These are phyloP conservation scores for Cryphonectria parasitica DNA, from an alignment of 2,329 filamentous ascomycete genomes.

Conservation along the genomic window DNA sequence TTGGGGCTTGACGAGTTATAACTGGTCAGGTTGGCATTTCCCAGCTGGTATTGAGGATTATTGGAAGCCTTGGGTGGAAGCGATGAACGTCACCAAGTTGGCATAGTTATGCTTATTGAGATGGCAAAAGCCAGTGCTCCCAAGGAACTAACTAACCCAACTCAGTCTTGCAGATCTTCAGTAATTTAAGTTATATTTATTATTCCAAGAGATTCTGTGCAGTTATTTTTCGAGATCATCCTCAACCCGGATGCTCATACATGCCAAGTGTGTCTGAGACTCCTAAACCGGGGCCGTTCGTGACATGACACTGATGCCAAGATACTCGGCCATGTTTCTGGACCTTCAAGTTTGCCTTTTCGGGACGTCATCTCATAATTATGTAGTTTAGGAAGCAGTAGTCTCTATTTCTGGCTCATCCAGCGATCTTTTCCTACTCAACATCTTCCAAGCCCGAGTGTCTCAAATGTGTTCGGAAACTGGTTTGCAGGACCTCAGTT, in stretches of 20 bases:
- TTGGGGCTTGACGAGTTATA: slow-evolving; percentile 51
- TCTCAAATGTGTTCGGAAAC: slow-evolving; percentile 19
- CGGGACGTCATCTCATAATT: slow-evolving; percentile 14
- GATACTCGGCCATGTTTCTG: slow-evolving; percentile 21
- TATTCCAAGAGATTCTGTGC: neutral
- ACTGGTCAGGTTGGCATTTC: slow-evolving; percentile 53
- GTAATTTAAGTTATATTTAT: neutral
- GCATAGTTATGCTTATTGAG: neutral
- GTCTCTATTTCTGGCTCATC: neutral
- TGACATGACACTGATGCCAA: slow-evolving; percentile 24
- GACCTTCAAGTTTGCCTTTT: neutral
- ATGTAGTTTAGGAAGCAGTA: neutral
- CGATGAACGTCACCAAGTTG: slow-evolving; percentile 41
- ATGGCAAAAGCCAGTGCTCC: neutral
- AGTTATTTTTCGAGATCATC: no score
- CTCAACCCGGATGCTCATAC: slow-evolving; percentile 6
- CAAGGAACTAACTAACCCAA: neutral
- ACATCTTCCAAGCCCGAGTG: slow-evolving; percentile 14
- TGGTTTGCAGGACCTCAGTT: slow-evolving; percentile 17
- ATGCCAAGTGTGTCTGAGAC: slow-evolving; percentile 21
- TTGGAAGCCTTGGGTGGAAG: slow-evolving; percentile 55
- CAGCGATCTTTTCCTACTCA: neutral
- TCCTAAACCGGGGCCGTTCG: neutral
- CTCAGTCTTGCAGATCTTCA: neutral
- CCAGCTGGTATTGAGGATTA: slow-evolving; percentile 49